Percentiles rank a stretch among this genome's conserved stretches.
Evolutionary conservation across 192 early-diverging fungal species (phyloP).

Genomic region (Glomus cerebriforme): DNA sequence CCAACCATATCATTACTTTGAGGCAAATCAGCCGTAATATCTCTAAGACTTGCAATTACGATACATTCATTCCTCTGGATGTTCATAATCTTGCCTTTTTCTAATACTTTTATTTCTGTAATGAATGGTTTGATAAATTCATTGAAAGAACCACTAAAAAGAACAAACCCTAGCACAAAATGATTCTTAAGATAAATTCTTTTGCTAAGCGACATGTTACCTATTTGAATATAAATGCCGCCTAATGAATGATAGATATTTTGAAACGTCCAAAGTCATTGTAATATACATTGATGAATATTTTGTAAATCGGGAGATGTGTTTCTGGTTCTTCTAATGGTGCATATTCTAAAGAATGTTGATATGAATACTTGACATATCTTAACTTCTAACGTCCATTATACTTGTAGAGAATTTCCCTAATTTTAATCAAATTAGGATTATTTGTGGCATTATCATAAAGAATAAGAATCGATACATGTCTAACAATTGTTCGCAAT

Average conservation of each 20-base stretch:
- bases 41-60: not conserved
- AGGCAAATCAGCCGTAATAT: no score
- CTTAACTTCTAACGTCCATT: not conserved
- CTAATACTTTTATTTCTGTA: not conserved
- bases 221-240: no score
- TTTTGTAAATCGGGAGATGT: no score
- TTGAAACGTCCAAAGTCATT: not conserved
- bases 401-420: no score
- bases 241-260: not conserved
- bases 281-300: not conserved
- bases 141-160: not conserved
- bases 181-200: not conserved
- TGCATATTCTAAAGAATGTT: not conserved
- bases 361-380: not conserved
- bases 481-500: not conserved
- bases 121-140: slow-evolving; percentile 11
- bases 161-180: not conserved
- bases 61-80: not conserved
- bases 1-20: not conserved
- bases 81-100: no score
- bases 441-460: not conserved
- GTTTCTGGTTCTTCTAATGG: not conserved
- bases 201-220: not conserved
- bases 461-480: not conserved
- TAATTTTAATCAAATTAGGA: not conserved